phyloP scores from a whole-genome alignment of 2,329 filamentous ascomycete species.

The Penicillium sp. region DNA sequence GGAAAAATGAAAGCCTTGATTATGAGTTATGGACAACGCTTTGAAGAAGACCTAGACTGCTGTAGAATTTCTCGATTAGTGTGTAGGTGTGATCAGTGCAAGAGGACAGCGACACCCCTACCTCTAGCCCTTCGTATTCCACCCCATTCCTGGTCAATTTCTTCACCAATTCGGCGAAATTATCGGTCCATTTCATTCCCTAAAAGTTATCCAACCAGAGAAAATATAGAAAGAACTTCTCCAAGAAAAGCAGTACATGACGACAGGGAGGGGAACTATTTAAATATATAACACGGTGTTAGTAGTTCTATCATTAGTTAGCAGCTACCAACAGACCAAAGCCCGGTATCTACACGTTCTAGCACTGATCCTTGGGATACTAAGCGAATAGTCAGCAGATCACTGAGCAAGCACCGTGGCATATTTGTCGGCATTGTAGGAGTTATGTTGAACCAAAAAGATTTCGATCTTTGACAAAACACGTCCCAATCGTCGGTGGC shows the following conservation, averaged over 20 bases:
- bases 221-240: background rate
- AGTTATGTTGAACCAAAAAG: no score
- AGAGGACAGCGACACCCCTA: background rate
- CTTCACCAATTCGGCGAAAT: no score
- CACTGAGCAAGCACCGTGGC: background rate
- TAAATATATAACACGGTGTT: background rate
- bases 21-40: background rate
- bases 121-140: no score
- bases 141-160: no score
- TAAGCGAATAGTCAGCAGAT: no score
- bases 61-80: background rate
- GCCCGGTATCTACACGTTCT: background rate
- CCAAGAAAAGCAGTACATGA: no score
- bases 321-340: background rate
- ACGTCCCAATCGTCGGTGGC: background rate
- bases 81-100: background rate
- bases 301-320: background rate
- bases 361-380: background rate
- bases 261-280: no score
- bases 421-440: background rate
- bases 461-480: background rate
- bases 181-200: background rate
- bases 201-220: background rate
- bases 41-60: background rate
- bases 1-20: background rate